These are phyloP conservation scores for Solanum dulcamara DNA, from an alignment of 257 asterid genomes.

Conservation along the genomic window DNA sequence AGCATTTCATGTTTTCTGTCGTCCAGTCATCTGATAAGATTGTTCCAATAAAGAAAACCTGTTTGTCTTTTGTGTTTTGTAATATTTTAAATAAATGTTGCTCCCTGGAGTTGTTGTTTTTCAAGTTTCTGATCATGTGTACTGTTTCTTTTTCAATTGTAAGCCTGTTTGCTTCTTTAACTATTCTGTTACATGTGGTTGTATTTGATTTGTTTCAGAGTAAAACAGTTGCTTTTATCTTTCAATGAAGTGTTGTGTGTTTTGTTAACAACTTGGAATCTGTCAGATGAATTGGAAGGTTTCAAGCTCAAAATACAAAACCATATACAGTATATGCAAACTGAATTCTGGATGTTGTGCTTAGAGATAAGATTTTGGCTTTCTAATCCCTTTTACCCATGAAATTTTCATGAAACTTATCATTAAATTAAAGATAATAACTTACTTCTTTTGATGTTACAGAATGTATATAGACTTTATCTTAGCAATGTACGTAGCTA, in stretches of 20 bases:
- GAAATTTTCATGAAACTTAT: too few relatives aligned
- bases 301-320: neutral
- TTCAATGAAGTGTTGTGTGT: neutral
- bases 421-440: too few relatives aligned
- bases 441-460: too few relatives aligned
- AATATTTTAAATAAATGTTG: neutral
- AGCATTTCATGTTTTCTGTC: neutral
- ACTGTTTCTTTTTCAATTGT: neutral
- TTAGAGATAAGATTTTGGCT: too few relatives aligned
- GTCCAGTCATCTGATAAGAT: neutral
- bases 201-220: neutral
- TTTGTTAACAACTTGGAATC: neutral
- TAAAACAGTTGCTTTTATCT: neutral
- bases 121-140: neutral
- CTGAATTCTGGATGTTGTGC: neutral
- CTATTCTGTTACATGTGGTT: neutral
- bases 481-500: too few relatives aligned
- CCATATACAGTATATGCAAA: neutral
- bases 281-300: neutral
- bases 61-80: neutral
- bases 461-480: too few relatives aligned
- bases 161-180: neutral
- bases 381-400: too few relatives aligned
- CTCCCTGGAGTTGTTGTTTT: neutral
- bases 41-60: neutral